Evolutionary conservation across 768 basidiomycete genomes (phyloP).

Genomic region (Aureoboletus auriporus): DNA sequence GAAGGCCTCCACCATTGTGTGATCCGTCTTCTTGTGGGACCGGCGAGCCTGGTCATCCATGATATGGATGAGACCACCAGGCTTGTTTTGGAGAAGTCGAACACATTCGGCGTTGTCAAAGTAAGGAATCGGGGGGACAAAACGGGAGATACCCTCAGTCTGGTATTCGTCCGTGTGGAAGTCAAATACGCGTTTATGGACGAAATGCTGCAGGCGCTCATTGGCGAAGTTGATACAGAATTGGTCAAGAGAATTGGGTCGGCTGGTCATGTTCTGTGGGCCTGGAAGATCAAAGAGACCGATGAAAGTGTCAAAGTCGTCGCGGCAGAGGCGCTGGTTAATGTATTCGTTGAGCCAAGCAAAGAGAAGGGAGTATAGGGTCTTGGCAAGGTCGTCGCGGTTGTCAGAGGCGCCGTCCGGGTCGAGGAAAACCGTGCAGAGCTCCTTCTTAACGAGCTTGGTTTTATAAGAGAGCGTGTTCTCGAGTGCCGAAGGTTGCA

Average conservation of each 20-base stretch:
- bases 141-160: constrained; percentile 70
- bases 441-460: constrained; percentile 88
- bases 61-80: constrained; percentile 92
- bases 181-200: constrained; percentile 78
- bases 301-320: constrained; percentile 90
- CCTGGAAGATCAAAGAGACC: constrained; percentile 94
- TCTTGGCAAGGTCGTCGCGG: constrained; percentile 90
- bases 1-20: constrained; percentile 93
- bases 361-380: constrained; percentile 90
- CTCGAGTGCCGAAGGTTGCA: constrained; percentile 69
- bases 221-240: constrained; percentile 97
- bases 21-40: constrained; percentile 85
- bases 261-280: constrained; percentile 82
- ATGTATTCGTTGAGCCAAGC: constrained; percentile 96
- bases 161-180: constrained; percentile 78
- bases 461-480: constrained; percentile 85
- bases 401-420: constrained; percentile 91
- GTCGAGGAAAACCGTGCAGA: constrained; percentile 96
- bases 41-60: constrained; percentile 95
- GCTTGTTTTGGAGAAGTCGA: constrained; percentile 77
- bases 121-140: constrained; percentile 69
- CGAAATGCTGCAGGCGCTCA: constrained; percentile 83
- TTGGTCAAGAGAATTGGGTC: constrained; percentile 91
- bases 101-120: constrained; percentile 92
- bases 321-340: constrained; percentile 91